Evolutionary conservation across 345 rosid species (phyloP).

Genomic region (Reutealis trisperma): DNA sequence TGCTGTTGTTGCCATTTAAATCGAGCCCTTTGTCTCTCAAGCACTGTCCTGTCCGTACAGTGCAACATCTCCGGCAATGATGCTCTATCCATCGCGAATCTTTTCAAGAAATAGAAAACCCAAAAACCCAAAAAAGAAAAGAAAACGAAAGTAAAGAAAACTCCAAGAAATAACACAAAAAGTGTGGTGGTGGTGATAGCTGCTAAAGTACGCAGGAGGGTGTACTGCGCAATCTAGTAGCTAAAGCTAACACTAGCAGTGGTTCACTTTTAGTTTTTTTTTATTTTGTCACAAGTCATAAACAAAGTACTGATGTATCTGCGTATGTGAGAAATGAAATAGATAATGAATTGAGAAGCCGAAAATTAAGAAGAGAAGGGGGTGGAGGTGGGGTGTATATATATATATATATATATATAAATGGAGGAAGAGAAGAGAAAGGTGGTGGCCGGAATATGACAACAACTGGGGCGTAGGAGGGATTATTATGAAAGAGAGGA

Average conservation of each 20-base stretch:
- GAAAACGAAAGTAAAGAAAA: not conserved
- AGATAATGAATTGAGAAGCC: not conserved
- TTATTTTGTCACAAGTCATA: not conserved
- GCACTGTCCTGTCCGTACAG: constrained; percentile 57
- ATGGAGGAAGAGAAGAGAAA: not conserved
- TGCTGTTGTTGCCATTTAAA: constrained; percentile 41
- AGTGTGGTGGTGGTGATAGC: not conserved
- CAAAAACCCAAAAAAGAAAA: no score
- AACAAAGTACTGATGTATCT: not conserved
- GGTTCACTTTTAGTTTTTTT: not conserved
- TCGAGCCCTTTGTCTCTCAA: constrained; percentile 61
- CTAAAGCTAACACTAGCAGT: not conserved
- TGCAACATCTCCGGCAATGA: constrained; percentile 39
- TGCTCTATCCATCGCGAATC: constrained; percentile 35
- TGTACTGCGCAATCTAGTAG: no score
- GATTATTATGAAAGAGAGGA: constrained; percentile 1
- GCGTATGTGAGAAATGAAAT: not conserved
- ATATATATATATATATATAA: constrained; percentile 21
- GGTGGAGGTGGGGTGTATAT: constrained; percentile 19
- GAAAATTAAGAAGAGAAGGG: not conserved
- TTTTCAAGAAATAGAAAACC: no score
- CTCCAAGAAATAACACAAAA: not conserved
- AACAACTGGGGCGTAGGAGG: not conserved
- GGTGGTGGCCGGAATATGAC: constrained; percentile 22
- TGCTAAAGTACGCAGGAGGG: not conserved